These are phyloP conservation scores for Tylopilus cervinicoccineus DNA, from an alignment of 768 basidiomycete genomes.

Conservation along the genomic window DNA sequence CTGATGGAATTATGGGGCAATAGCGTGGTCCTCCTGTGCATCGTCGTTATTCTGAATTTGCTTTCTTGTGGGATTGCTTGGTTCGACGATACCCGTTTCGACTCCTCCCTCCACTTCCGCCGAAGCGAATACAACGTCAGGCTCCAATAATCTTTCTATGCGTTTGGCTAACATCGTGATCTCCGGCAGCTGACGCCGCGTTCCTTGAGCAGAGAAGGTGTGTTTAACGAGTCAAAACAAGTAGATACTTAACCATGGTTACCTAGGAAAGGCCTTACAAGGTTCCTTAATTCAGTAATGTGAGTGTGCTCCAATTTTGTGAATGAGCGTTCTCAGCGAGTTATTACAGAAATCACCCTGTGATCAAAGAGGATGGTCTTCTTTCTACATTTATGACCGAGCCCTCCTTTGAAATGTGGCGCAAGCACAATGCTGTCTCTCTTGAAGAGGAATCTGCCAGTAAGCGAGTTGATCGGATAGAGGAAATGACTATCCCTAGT, in stretches of 20 bases:
- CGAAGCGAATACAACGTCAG: conserved; percentile 89
- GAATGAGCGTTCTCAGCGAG: neutral
- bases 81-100: conserved; percentile 90
- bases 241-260: neutral
- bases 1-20: conserved; percentile 11
- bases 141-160: conserved; percentile 9
- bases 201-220: conserved; percentile 91
- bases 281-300: conserved; percentile 79
- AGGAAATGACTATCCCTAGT: conserved; percentile 91
- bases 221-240: conserved; percentile 7
- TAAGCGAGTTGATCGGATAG: conserved; percentile 72
- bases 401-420: conserved; percentile 82
- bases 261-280: conserved; percentile 68
- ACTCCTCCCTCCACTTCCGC: conserved; percentile 80
- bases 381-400: conserved; percentile 80
- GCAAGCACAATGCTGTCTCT: conserved; percentile 70
- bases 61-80: conserved; percentile 84
- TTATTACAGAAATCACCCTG: conserved; percentile 79
- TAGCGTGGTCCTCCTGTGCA: conserved; percentile 68
- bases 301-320: conserved; percentile 35
- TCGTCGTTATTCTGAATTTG: conserved; percentile 91
- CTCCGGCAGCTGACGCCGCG: conserved; percentile 66
- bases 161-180: conserved; percentile 5
- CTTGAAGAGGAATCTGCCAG: conserved; percentile 85
- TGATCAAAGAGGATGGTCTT: conserved; percentile 84